Evolutionary conservation across 306 rosid genomes (phyloP).

Genomic region (Arachis stenosperma): DNA sequence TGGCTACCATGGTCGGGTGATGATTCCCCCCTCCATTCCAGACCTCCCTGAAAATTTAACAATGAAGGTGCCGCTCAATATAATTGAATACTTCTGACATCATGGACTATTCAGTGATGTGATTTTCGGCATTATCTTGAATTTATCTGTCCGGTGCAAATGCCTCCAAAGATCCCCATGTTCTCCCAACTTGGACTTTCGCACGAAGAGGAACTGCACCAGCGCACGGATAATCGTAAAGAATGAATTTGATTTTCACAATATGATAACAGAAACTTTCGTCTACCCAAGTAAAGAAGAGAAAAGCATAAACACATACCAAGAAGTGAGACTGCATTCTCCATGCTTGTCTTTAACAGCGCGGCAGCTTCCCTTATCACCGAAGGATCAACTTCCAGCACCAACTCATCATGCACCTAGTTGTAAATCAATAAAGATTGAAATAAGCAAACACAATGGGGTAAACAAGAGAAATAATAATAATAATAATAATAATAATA

Average conservation of each 20-base stretch:
- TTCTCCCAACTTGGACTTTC: constrained; percentile 83
- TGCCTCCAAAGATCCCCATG: constrained; percentile 96
- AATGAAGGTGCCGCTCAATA: constrained; percentile 24
- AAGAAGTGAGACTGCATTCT: constrained; percentile 80
- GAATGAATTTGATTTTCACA: constrained; percentile 32
- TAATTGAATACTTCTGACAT: constrained; percentile 18
- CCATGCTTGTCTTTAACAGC: constrained; percentile 85
- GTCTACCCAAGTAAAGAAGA: constrained; percentile 12
- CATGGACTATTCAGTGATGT: constrained; percentile 39
- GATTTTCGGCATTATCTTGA: constrained; percentile 30
- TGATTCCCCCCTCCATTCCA: constrained; percentile 6
- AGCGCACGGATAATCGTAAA: constrained; percentile 46
- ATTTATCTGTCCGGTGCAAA: constrained; percentile 53
- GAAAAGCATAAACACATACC: constrained; percentile 54
- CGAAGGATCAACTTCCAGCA: constrained; percentile 88
- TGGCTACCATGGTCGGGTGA: background rate
- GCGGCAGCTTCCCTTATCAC: constrained; percentile 74
- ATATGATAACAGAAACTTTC: constrained; percentile 19
- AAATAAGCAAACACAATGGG: background rate
- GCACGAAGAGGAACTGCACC: constrained; percentile 89
- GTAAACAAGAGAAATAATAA: background rate
- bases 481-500: background rate
- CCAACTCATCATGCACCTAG: constrained; percentile 95
- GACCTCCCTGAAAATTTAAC: background rate
- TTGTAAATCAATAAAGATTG: constrained; percentile 37